These are phyloP conservation scores for Fusarium sp. DNA, from an alignment of 2,329 filamentous ascomycete genomes.

Conservation along the genomic window DNA sequence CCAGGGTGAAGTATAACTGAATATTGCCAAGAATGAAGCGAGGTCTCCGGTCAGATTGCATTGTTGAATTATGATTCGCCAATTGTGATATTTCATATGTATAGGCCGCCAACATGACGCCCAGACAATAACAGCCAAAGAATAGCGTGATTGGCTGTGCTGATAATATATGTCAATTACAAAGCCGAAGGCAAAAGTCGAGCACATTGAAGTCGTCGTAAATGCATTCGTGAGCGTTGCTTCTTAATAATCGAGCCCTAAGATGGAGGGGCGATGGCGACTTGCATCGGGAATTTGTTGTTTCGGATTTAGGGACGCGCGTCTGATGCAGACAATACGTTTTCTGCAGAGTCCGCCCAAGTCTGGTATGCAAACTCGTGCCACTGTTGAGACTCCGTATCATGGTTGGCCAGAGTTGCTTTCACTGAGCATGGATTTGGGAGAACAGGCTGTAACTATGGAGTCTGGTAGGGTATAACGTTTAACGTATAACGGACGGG, in stretches of 20 bases:
- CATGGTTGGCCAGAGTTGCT: constrained; percentile 25
- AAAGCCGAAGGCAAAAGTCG: constrained; percentile 1
- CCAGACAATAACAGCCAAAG: constrained; percentile 5
- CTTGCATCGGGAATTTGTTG: constrained; percentile 25
- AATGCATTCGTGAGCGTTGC: background rate
- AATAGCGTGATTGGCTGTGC: background rate
- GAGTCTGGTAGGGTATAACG: constrained; percentile 12
- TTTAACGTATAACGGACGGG: background rate
- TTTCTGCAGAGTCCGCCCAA: constrained; percentile 26
- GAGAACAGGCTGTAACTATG: constrained; percentile 8
- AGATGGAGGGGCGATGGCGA: constrained; percentile 16
- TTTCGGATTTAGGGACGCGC: constrained; percentile 39
- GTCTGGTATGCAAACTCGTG: constrained; percentile 42
- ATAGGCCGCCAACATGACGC: background rate
- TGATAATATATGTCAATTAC: constrained; percentile 15
- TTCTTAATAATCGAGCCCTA: constrained; percentile 13
- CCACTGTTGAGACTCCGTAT: constrained; percentile 26
- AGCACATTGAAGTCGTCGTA: background rate
- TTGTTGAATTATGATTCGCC: constrained; percentile 27
- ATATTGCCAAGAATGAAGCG: background rate
- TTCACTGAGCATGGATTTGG: constrained; percentile 14
- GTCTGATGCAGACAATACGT: constrained; percentile 28
- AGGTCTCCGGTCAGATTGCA: background rate
- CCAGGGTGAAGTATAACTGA: background rate
- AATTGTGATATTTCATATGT: constrained; percentile 10